These are phyloP conservation scores for Berberis thunbergii DNA, from an alignment of 164 flowering plant genomes.

Conservation along the genomic window DNA sequence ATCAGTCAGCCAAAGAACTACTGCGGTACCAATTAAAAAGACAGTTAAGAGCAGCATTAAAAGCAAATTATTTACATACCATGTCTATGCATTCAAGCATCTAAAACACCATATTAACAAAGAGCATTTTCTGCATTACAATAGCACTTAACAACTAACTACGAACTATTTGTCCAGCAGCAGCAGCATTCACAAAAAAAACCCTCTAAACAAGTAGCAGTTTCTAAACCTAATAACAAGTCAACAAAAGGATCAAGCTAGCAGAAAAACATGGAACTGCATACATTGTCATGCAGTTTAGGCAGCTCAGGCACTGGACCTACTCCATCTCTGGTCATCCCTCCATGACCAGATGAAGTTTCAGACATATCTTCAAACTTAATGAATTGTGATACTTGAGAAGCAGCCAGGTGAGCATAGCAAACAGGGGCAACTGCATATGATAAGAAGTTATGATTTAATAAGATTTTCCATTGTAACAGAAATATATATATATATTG, in stretches of 20 bases:
- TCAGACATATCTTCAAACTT: constrained; percentile 61
- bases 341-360: constrained; percentile 51
- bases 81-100: too few species aligned
- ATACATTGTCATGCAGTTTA: constrained; percentile 32
- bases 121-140: too few species aligned
- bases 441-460: neutral
- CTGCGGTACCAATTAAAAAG: too few species aligned
- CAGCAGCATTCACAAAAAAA: too few species aligned
- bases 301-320: constrained; percentile 54
- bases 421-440: constrained; percentile 59
- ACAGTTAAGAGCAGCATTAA: too few species aligned
- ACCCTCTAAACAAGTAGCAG: too few species aligned
- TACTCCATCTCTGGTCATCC: constrained; percentile 29
- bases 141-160: too few species aligned
- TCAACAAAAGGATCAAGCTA: neutral
- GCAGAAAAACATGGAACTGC: constrained; percentile 58
- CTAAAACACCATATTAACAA: too few species aligned
- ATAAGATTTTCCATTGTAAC: neutral
- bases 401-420: constrained; percentile 67
- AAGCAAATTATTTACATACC: too few species aligned
- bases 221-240: too few species aligned
- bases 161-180: too few species aligned
- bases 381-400: constrained; percentile 47
- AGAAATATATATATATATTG: neutral
- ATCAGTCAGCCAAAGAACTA: too few species aligned